Conservation (phyloP, 352 stramenopile species). For the Salisapilia sapeloensis region DNA sequence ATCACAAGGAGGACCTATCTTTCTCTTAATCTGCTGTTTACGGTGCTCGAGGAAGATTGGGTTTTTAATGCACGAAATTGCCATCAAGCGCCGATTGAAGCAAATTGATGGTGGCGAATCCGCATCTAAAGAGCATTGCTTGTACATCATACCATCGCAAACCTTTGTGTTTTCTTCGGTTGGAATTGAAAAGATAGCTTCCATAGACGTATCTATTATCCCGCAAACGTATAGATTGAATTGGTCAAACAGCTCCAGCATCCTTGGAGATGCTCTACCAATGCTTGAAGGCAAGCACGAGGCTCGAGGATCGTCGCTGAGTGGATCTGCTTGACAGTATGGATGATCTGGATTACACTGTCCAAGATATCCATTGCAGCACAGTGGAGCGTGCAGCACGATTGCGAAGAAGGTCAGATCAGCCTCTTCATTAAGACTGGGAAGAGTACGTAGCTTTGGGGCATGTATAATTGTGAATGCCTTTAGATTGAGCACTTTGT, state of each 20-base stretch:
- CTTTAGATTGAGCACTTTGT: slow-evolving; percentile 14
- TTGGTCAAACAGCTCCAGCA: slow-evolving; percentile 3
- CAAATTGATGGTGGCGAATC: no score
- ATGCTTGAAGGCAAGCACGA: neutral
- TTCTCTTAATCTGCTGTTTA: slow-evolving; percentile 9
- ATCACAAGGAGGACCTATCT: no score
- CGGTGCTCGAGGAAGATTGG: slow-evolving; percentile 8
- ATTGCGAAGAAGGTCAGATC: no score
- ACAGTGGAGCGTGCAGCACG: no score
- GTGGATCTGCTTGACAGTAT: slow-evolving; percentile 7
- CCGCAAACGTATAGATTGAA: slow-evolving; percentile 3
- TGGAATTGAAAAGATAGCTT: slow-evolving; percentile 2
- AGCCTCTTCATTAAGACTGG: no score
- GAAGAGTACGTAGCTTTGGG: no score
- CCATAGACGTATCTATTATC: slow-evolving; percentile 5
- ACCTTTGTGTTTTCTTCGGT: slow-evolving; percentile 8
- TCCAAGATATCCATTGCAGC: slow-evolving; percentile 14
- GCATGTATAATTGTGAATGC: no score
- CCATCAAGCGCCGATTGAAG: slow-evolving; percentile 13
- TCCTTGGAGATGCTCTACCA: slow-evolving; percentile 7
- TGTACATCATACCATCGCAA: slow-evolving; percentile 22
- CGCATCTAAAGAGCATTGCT: slow-evolving; percentile 8
- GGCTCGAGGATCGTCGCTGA: slow-evolving; percentile 1
- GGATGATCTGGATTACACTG: slow-evolving; percentile 7
- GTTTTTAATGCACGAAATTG: slow-evolving; percentile 9